Conservation (phyloP, 805 yeast species). For the Pichia nakasei region DNA sequence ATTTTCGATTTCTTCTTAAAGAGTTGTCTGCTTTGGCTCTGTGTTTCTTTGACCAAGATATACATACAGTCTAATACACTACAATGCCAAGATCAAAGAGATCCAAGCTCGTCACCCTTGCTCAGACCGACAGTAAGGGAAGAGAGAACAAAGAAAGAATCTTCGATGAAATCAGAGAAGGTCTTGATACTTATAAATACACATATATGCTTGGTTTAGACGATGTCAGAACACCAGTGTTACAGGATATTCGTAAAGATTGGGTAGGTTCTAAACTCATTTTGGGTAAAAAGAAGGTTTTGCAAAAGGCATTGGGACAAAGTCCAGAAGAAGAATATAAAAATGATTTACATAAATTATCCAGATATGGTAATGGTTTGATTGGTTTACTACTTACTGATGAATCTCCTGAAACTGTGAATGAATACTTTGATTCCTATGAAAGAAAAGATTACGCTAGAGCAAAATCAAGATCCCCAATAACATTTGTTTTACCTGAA, state of each 20-base stretch:
- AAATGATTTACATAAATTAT: constrained; percentile 67
- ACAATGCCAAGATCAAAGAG: constrained; percentile 95
- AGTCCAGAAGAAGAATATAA: constrained; percentile 83
- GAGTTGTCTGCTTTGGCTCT: too few species aligned
- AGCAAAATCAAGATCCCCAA: constrained; percentile 78
- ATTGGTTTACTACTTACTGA: constrained; percentile 85
- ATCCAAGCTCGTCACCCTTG: constrained; percentile 89
- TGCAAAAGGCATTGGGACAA: constrained; percentile 87
- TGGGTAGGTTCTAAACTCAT: constrained; percentile 88
- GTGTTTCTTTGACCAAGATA: too few species aligned
- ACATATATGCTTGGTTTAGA: constrained; percentile 82
- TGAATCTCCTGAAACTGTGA: constrained; percentile 83
- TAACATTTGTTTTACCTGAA: constrained; percentile 76
- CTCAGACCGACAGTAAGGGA: constrained; percentile 95
- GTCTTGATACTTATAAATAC: constrained; percentile 67
- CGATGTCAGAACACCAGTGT: constrained; percentile 91
- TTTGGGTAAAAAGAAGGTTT: constrained; percentile 87
- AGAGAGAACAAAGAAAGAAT: constrained; percentile 84
- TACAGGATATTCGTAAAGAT: constrained; percentile 85
- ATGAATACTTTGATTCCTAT: constrained; percentile 75
- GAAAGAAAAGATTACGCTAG: constrained; percentile 78
- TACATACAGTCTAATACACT: neutral
- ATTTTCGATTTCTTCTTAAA: neutral
- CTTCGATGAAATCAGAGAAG: constrained; percentile 81
- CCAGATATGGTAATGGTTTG: constrained; percentile 61